Evolutionary conservation across 169 alveolate genomes (phyloP), one percentile per base, ranked within the genome.

Genomic region (Fabrea salina): DNA sequence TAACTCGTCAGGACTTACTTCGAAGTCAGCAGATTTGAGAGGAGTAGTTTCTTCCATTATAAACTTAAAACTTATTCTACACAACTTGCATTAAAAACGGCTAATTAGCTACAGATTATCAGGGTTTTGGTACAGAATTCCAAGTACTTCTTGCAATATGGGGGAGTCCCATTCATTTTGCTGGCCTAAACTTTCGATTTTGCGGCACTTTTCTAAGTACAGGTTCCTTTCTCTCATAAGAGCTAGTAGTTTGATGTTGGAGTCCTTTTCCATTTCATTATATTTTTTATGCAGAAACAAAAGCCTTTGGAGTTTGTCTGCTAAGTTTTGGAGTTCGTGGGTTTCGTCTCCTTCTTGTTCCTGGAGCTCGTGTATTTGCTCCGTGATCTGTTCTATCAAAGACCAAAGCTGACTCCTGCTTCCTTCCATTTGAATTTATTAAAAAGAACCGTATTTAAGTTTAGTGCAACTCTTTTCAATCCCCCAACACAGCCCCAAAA

Each of bases 211-310:
- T 80, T 85, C 91, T 22, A 88, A 75, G 72, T 88, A 88, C 57
- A 85, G 57, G 82, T 88, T 88, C 59, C 93, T 80, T 80, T 88
- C 93, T 56, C 93, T 53, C 77, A 85, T 78, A 37, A 87, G 49
- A 25, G 87, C 88, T 56, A 88, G 77, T 57, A 84, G 64, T 22
- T 77, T 85, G 43, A 80, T 81, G 59, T 85, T 81, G 66, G 86
- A 68, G 68, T 88, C 80, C 50, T 85, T 82, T 79, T 85, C 93
- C 72, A 80, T 83, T 47, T 83, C 83, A 13, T 68, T 51, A 40
- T 84, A 75, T 51, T 78, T 80, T 64, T 84, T 67, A 61, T 84
- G 86, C 53, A 88, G 53, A 33, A 16, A 59, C 19, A 71, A 70
- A 75, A 88, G 70, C 58, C 87, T 72, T 16, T 79, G 84, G 25